Conservation (phyloP, 179 eudicot genomes). For the Beta lomatogona region DNA sequence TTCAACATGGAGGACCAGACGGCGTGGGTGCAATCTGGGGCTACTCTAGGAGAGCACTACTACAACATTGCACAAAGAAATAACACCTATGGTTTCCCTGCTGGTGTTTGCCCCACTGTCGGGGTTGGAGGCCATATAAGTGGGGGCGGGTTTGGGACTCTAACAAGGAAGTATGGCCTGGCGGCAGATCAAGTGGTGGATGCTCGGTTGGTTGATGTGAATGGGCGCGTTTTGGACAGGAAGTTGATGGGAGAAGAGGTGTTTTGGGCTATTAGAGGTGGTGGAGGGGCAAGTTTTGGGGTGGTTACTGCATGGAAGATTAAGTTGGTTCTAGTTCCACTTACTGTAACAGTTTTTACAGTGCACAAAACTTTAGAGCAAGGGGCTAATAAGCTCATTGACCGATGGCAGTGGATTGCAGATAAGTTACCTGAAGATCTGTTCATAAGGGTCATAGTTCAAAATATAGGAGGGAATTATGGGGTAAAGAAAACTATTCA, state of each 20-base stretch:
- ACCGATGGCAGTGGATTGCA: constrained; percentile 27
- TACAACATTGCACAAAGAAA: constrained; percentile 32
- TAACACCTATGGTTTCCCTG: constrained; percentile 34
- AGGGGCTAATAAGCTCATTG: constrained; percentile 27
- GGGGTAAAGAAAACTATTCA: constrained; percentile 32
- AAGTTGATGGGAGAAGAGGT: constrained; percentile 37
- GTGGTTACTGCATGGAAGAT: constrained; percentile 38
- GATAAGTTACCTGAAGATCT: constrained; percentile 27
- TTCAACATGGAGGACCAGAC: constrained; percentile 21
- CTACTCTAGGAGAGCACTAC: constrained; percentile 37
- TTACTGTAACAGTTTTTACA: constrained; percentile 32
- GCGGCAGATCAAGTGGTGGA: constrained; percentile 39
- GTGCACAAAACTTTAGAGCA: constrained; percentile 29
- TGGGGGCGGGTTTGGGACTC: constrained; percentile 40
- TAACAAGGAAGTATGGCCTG: constrained; percentile 39
- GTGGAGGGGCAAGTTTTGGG: constrained; percentile 45
- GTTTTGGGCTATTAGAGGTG: constrained; percentile 47
- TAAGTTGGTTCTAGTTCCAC: constrained; percentile 35
- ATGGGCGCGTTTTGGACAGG: constrained; percentile 22
- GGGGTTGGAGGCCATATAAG: constrained; percentile 42
- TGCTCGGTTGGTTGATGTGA: constrained; percentile 38
- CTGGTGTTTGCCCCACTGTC: constrained; percentile 36
- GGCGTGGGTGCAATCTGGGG: constrained; percentile 41
- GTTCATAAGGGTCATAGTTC: constrained; percentile 31
- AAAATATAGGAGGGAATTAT: constrained; percentile 22